Evolutionary conservation across 129 eudicot species (phyloP), one percentile per base, ranked within the genome.

Genomic region (Pulicaria dysenterica): DNA sequence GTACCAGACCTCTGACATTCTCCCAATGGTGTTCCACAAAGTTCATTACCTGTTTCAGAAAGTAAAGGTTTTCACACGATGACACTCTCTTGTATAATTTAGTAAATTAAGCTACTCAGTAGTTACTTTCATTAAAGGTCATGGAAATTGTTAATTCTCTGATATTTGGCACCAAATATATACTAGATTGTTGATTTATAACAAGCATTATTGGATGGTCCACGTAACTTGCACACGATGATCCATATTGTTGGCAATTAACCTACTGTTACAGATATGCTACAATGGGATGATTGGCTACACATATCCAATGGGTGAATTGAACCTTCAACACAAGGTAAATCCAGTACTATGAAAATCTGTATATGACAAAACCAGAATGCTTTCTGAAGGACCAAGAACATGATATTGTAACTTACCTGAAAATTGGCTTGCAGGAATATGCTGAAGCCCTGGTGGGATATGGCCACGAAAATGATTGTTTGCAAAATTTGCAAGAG

Each of bases 1-100:
- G 77, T 50, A 51, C 75, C 67, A 24, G 73, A 46, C 36, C 64
- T 24, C 9, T 67, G 37, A 73, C 98, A 93, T 71, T 80, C 56
- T 70, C 53, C 65, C 71, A 88, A 50, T 17, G 98, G 96, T 11
- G 43, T 8, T 14, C 98, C 98, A 79, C 98, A 93, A 16, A 93
- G 84, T 41, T 58, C 61, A 65, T 89, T 89, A n/a, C 92, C 98
- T 93, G 84, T 79, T 58, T 73, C 75, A 37, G 14, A 38, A 79
- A n/a, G 64, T 34, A 9, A 56, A 64, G 19, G 36, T 1, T 24
- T 6, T 50, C 43, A 68, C 31, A 37, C 38, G 17, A 10, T 10
- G 15, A 43, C 62, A 45, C 6, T 54, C 14, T 42, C 17, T 40
- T 53, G 7, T 6, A 77, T 49, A 50, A 41, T 9, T 61, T n/a